Percentiles rank a stretch among this genome's conserved stretches.
Evolutionary conservation across 2,329 filamentous ascomycete genomes (phyloP).

Genomic region (Penicillium oxalicum): DNA sequence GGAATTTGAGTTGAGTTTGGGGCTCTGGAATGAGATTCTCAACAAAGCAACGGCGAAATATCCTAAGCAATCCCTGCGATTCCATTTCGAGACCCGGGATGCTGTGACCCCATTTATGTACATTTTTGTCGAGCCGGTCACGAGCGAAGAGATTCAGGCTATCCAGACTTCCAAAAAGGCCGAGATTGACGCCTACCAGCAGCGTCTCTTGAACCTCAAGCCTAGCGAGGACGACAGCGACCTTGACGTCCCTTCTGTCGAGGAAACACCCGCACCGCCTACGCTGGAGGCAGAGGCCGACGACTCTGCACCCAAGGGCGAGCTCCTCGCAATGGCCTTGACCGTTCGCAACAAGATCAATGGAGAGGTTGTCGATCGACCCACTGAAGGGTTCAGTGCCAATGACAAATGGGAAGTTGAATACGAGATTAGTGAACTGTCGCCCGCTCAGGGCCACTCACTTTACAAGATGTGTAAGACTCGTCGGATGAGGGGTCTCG

Average conservation of each 20-base stretch:
- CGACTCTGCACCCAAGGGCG: slow-evolving; percentile 8
- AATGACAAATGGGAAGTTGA: slow-evolving; percentile 64
- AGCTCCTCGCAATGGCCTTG: slow-evolving; percentile 63
- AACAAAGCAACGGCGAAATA: slow-evolving; percentile 68
- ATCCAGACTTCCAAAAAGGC: slow-evolving; percentile 66
- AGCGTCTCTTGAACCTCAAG: slow-evolving; percentile 34
- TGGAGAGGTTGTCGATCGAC: slow-evolving; percentile 56
- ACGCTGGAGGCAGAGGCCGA: slow-evolving; percentile 5
- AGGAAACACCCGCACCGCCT: slow-evolving; percentile 5
- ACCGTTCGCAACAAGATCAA: slow-evolving; percentile 69
- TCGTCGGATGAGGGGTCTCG: slow-evolving; percentile 49
- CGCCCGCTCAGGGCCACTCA: slow-evolving; percentile 37
- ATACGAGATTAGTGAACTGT: slow-evolving; percentile 66
- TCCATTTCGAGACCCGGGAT: slow-evolving; percentile 74
- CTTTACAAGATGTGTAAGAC: slow-evolving; percentile 54
- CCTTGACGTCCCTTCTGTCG: slow-evolving; percentile 10
- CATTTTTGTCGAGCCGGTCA: slow-evolving; percentile 81
- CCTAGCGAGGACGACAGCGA: slow-evolving; percentile 14
- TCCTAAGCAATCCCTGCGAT: slow-evolving; percentile 66
- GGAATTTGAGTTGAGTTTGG: slow-evolving; percentile 78
- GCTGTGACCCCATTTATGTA: slow-evolving; percentile 65
- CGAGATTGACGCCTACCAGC: slow-evolving; percentile 64
- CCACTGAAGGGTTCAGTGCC: slow-evolving; percentile 40
- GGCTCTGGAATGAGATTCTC: slow-evolving; percentile 71
- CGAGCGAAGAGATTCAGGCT: slow-evolving; percentile 60